Evolutionary conservation across 1,139 yeast genomes (phyloP).

Genomic region (Wickerhamomyces sp.): DNA sequence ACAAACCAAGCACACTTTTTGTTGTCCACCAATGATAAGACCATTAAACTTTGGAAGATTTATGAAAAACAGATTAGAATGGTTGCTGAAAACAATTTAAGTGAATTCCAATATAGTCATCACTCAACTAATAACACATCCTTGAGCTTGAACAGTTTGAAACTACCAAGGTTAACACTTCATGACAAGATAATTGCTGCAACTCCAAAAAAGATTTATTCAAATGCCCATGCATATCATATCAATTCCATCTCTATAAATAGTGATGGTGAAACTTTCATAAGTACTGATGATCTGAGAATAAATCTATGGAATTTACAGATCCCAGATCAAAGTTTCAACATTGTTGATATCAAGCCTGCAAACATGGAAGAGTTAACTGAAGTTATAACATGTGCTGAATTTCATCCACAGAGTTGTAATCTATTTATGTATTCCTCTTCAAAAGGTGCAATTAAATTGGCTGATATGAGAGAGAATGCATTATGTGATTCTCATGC

Average conservation of each 20-base stretch:
- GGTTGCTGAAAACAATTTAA: constrained; percentile 84
- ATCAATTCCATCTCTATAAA: constrained; percentile 93
- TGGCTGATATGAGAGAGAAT: constrained; percentile 95
- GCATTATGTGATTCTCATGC: constrained; percentile 92
- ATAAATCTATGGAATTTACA: constrained; percentile 95
- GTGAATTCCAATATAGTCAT: constrained; percentile 16
- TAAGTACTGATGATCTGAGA: constrained; percentile 91
- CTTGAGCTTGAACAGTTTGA: constrained; percentile 38
- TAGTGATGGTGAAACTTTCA: constrained; percentile 93
- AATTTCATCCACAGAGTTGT: constrained; percentile 91
- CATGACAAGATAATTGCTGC: constrained; percentile 96
- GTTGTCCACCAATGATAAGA: constrained; percentile 92
- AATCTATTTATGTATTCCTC: constrained; percentile 96
- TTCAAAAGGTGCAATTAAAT: constrained; percentile 90
- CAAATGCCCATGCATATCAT: constrained; percentile 98
- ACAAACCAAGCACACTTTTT: constrained; percentile 85
- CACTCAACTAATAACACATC: constrained; percentile 11
- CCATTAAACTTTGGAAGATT: constrained; percentile 95
- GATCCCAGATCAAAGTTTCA: constrained; percentile 92
- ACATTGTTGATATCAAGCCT: constrained; percentile 96
- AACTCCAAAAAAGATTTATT: constrained; percentile 84
- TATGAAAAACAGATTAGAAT: constrained; percentile 88
- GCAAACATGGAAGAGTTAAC: constrained; percentile 98
- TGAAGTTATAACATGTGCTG: constrained; percentile 97
- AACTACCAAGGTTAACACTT: constrained; percentile 79